These are phyloP conservation scores for Thielaviopsis punctulata DNA, from an alignment of 2,329 filamentous ascomycete species.

Conservation along the genomic window DNA sequence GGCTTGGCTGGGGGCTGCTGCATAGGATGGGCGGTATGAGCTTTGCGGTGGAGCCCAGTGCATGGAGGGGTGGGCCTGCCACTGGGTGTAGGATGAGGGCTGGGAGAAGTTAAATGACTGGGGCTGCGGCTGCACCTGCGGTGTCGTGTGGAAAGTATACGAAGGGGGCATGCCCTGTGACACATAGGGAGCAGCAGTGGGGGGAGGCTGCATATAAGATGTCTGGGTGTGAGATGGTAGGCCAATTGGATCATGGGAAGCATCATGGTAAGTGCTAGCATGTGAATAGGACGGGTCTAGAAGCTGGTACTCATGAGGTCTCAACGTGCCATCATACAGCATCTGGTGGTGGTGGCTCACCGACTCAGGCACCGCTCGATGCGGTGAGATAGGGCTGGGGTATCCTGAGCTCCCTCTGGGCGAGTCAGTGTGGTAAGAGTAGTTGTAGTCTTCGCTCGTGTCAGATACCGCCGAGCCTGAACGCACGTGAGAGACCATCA, in stretches of 20 bases:
- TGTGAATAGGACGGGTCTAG: too few relatives aligned
- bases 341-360: neutral
- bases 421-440: neutral
- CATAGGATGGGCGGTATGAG: neutral
- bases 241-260: neutral
- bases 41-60: neutral
- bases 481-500: neutral
- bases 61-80: neutral
- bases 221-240: neutral
- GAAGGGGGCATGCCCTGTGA: neutral
- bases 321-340: neutral
- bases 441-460: neutral
- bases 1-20: neutral
- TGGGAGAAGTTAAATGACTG: neutral
- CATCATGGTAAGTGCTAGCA: neutral
- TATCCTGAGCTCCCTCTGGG: neutral
- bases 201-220: neutral
- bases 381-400: neutral
- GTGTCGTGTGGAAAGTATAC: neutral
- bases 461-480: neutral
- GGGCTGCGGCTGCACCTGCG: neutral
- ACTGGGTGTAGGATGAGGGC: neutral
- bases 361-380: neutral
- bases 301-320: neutral
- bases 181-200: neutral